Evolutionary conservation across 306 rosid genomes (phyloP).

Genomic region (Trifolium subterraneum): DNA sequence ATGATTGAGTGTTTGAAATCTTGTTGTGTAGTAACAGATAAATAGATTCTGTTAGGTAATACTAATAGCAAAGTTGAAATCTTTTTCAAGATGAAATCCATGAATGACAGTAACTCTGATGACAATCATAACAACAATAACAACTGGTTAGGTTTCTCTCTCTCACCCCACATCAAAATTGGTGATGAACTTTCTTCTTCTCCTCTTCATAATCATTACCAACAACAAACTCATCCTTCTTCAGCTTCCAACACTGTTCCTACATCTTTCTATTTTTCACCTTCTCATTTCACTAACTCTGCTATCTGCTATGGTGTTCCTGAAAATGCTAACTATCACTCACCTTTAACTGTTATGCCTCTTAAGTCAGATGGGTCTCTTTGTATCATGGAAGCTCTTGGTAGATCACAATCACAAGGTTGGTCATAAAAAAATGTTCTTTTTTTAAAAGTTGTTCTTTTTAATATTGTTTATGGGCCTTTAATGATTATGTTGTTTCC

Average conservation of each 20-base stretch:
- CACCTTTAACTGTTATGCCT: conserved; percentile 86
- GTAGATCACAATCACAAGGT: conserved; percentile 80
- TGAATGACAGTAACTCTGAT: conserved; percentile 56
- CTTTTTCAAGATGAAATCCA: conserved; percentile 69
- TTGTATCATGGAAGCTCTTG: conserved; percentile 84
- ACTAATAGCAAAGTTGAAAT: conserved; percentile 5
- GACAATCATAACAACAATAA: conserved; percentile 22
- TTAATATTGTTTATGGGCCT: not conserved
- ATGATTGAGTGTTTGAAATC: conserved; percentile 61
- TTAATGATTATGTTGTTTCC: not conserved
- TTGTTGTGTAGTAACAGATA: not conserved
- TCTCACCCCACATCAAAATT: conserved; percentile 83
- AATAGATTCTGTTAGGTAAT: conserved; percentile 32
- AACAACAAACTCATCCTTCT: conserved; percentile 49
- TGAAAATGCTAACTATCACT: conserved; percentile 54
- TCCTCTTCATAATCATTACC: conserved; percentile 41
- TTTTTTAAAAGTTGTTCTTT: not conserved
- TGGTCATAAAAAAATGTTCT: not conserved
- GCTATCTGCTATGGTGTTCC: conserved; percentile 62
- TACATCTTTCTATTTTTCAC: conserved; percentile 46
- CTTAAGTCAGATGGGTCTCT: conserved; percentile 94
- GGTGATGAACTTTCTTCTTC: conserved; percentile 44
- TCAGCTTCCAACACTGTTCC: conserved; percentile 31
- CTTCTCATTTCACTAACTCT: conserved; percentile 52
- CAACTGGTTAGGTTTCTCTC: conserved; percentile 96